A percentile compares a stretch with the other conserved stretches of the same genome.
These are phyloP conservation scores for Aspergillus udagawae DNA, from an alignment of 2,329 filamentous ascomycete genomes.

Conservation along the genomic window DNA sequence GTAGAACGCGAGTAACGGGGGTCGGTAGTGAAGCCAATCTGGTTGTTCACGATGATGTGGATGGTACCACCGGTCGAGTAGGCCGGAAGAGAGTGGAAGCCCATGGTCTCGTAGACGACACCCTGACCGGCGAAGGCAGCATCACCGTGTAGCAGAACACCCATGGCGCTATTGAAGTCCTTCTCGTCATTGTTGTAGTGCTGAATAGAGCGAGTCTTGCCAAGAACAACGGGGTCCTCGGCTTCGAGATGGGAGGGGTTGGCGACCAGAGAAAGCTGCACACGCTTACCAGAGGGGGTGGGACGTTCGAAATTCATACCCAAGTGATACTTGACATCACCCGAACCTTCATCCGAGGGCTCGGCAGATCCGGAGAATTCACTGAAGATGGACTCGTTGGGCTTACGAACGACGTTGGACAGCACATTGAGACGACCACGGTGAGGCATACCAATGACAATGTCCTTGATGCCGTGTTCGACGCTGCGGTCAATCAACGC, in stretches of 20 bases:
- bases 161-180: constrained; percentile 85
- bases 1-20: constrained; percentile 96
- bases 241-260: constrained; percentile 98
- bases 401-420: constrained; percentile 97
- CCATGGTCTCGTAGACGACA: constrained; percentile 97
- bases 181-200: constrained; percentile 98
- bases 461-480: constrained; percentile 97
- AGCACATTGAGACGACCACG: constrained; percentile 97
- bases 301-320: constrained; percentile 99
- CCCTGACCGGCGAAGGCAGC: constrained; percentile 95
- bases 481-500: constrained; percentile 97
- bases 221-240: constrained; percentile 94
- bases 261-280: constrained; percentile 97
- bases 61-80: constrained; percentile 98
- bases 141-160: constrained; percentile 92
- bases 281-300: constrained; percentile 95
- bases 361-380: constrained; percentile 89
- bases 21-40: constrained; percentile 99
- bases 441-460: constrained; percentile 99
- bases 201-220: constrained; percentile 95
- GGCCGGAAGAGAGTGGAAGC: constrained; percentile 90
- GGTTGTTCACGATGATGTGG: constrained; percentile 97
- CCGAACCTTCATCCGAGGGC: constrained; percentile 90
- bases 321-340: constrained; percentile 98
- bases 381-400: constrained; percentile 99